Percentiles rank a stretch among this genome's conserved stretches.
Evolutionary conservation across 2,329 filamentous ascomycete species (phyloP).

Genomic region (Fusarium torreyae): DNA sequence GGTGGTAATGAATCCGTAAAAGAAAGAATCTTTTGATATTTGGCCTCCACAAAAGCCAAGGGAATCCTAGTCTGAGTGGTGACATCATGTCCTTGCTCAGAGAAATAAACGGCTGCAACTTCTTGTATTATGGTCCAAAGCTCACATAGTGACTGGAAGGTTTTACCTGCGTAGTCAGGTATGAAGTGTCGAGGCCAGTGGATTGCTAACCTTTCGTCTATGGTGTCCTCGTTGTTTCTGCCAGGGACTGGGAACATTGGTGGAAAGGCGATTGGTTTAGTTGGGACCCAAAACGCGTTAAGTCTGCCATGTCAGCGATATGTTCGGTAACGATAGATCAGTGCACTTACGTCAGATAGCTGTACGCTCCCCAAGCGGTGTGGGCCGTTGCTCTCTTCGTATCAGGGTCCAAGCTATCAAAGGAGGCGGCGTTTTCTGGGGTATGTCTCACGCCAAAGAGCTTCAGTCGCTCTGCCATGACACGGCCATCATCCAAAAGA

Average conservation of each 20-base stretch:
- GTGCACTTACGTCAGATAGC: constrained; percentile 31
- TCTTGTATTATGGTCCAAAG: constrained; percentile 42
- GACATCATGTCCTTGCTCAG: background rate
- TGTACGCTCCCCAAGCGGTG: constrained; percentile 29
- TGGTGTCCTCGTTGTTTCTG: constrained; percentile 3
- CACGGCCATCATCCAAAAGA: constrained; percentile 18
- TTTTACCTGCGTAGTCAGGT: constrained; percentile 35
- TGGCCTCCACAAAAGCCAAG: constrained; percentile 25
- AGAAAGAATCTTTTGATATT: constrained; percentile 25
- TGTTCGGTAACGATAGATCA: rapidly evolving
- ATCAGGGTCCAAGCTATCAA: constrained; percentile 12
- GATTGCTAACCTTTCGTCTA: constrained; percentile 36
- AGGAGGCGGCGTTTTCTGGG: constrained; percentile 25
- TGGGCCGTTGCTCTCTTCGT: constrained; percentile 22
- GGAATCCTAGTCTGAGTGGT: constrained; percentile 10
- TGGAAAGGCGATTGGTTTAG: constrained; percentile 21
- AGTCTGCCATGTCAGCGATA: constrained; percentile 10
- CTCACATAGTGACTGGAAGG: constrained; percentile 34
- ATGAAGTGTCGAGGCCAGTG: constrained; percentile 32
- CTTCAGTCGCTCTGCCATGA: constrained; percentile 26
- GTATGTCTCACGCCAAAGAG: constrained; percentile 24
- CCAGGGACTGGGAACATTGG: constrained; percentile 37
- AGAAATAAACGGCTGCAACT: constrained; percentile 33
- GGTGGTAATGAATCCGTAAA: constrained; percentile 25
- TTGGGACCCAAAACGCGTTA: constrained; percentile 28